Percentiles rank a stretch among this genome's conserved stretches.
Evolutionary conservation across 345 rosid species (phyloP).

Genomic region (Fremontodendron californicum): DNA sequence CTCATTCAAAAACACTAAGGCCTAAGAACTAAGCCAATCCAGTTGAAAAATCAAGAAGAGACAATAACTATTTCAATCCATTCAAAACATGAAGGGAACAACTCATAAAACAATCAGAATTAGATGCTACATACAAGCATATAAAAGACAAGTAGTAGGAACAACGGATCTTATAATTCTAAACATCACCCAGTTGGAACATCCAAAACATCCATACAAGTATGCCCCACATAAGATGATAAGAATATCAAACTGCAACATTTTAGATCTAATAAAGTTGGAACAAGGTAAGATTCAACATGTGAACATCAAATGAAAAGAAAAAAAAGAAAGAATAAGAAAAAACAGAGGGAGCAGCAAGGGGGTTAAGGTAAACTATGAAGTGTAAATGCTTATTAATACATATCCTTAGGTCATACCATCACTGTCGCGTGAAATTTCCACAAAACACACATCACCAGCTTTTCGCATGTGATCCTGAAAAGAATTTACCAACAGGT

Average conservation of each 20-base stretch:
- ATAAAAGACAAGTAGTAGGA: neutral
- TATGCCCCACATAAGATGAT: neutral
- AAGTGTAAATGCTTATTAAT: neutral
- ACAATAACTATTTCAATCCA: neutral
- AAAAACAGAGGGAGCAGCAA: neutral
- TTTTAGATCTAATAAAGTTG: neutral
- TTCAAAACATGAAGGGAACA: neutral
- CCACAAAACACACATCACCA: constrained; percentile 93
- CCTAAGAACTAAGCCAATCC: neutral
- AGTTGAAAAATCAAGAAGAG: neutral
- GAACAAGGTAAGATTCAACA: neutral
- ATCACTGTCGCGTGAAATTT: constrained; percentile 80
- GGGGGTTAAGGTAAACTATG: neutral
- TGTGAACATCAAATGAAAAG: neutral
- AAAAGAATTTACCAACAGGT: constrained; percentile 16
- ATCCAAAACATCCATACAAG: neutral
- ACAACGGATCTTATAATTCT: neutral
- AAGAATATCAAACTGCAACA: neutral
- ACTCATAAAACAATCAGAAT: neutral
- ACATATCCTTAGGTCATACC: constrained; percentile 39
- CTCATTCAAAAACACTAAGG: neutral
- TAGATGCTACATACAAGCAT: neutral
- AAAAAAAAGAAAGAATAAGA: constrained; percentile 15
- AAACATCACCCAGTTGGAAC: neutral
- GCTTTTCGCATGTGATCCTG: constrained; percentile 99